Evolutionary conservation across 768 basidiomycete species (phyloP).

Genomic region (Psilocybe cubensis): DNA sequence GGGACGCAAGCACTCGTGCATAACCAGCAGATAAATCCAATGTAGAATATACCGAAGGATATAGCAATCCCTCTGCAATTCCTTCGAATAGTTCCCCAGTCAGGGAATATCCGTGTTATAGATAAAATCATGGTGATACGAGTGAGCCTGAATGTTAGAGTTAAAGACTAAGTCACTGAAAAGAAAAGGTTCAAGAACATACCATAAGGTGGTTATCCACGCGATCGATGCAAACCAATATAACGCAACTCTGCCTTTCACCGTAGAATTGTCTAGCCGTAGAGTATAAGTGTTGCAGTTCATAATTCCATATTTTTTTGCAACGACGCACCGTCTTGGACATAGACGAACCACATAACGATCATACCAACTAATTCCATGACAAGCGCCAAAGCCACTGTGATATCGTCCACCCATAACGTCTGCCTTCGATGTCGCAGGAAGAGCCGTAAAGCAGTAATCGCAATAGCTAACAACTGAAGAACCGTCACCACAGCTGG

Average conservation of each 20-base stretch:
- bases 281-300: background rate
- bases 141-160: constrained; percentile 6
- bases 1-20: constrained; percentile 10
- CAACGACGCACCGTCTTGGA: constrained; percentile 1
- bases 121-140: constrained; percentile 13
- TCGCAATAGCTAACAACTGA: constrained; percentile 5
- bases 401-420: constrained; percentile 13
- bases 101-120: constrained; percentile 11
- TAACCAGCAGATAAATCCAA: constrained; percentile 14
- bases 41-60: constrained; percentile 11
- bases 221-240: constrained; percentile 13
- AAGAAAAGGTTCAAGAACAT: background rate
- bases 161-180: background rate
- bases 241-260: background rate
- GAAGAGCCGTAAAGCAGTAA: constrained; percentile 5
- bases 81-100: constrained; percentile 12
- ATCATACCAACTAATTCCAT: constrained; percentile 4
- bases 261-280: background rate
- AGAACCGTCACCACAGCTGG: constrained; percentile 7
- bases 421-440: constrained; percentile 6
- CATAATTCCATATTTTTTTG: background rate
- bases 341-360: constrained; percentile 10
- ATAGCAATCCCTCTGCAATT: constrained; percentile 3
- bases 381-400: constrained; percentile 1
- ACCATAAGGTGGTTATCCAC: constrained; percentile 15